Evolutionary conservation across 2,329 filamentous ascomycete species (phyloP).

Genomic region (Pseudogymnoascus pannorum): DNA sequence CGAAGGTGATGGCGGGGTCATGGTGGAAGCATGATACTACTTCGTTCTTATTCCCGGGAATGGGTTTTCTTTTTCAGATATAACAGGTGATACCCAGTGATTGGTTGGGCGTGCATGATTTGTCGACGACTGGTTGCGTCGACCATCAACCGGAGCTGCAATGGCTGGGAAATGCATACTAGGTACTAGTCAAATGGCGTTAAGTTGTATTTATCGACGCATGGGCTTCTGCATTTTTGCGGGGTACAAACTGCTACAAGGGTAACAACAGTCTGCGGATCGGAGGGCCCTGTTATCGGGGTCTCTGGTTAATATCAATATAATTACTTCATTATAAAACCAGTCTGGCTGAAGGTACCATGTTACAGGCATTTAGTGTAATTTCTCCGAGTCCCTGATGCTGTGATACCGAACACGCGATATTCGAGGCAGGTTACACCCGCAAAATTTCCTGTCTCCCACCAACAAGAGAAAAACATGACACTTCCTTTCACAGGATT

Average conservation of each 20-base stretch:
- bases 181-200: not conserved
- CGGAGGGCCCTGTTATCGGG: not conserved
- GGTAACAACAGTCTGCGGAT: constrained; percentile 7
- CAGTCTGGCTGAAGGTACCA: not conserved
- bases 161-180: not conserved
- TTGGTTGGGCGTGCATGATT: not conserved
- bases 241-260: not conserved
- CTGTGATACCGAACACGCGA: not conserved
- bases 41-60: not conserved
- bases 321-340: not conserved
- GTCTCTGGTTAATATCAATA: not conserved
- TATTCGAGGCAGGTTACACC: not conserved
- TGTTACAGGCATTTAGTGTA: not conserved
- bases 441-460: not conserved
- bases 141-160: not conserved
- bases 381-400: not conserved
- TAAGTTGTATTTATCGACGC: not conserved
- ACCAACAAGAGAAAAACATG: not conserved
- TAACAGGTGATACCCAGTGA: not conserved
- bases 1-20: not conserved
- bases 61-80: not conserved
- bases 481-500: not conserved
- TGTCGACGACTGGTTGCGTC: not conserved
- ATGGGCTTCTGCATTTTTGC: constrained; percentile 2
- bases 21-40: not conserved